Conservation (phyloP, 1,284 basidiomycete genomes). For the Cutaneotrichosporon mucoides region DNA sequence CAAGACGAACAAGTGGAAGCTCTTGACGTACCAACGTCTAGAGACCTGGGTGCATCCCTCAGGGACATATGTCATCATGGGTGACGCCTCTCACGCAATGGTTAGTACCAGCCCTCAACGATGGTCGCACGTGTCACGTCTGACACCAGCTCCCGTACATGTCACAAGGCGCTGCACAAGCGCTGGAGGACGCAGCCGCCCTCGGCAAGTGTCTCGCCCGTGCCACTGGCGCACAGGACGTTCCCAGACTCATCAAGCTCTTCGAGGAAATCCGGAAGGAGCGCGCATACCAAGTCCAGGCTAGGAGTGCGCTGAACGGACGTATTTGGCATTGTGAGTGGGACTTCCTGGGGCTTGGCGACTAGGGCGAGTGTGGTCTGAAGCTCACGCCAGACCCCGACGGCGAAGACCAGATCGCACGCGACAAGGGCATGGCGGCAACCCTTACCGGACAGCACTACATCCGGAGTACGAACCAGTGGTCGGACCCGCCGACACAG, state of each 20-base stretch:
- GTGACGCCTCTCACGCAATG: slow-evolving; percentile 17
- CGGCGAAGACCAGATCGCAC: slow-evolving; percentile 7
- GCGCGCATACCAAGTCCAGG: slow-evolving; percentile 13
- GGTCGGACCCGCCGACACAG: slow-evolving; percentile 16
- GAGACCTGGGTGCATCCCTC: slow-evolving; percentile 8
- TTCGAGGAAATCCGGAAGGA: slow-evolving; percentile 9
- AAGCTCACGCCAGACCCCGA: slow-evolving; percentile 6
- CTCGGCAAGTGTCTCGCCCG: slow-evolving; percentile 15
- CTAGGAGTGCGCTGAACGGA: slow-evolving; percentile 14
- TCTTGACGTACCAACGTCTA: slow-evolving; percentile 12
- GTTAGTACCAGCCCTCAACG: neutral
- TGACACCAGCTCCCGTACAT: slow-evolving; percentile 18
- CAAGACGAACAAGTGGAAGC: slow-evolving; percentile 16
- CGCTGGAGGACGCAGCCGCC: slow-evolving; percentile 18
- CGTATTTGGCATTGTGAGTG: slow-evolving; percentile 15
- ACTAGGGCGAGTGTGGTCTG: neutral
- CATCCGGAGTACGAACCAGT: slow-evolving; percentile 17
- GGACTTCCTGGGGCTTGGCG: no score
- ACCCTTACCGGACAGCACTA: slow-evolving; percentile 10
- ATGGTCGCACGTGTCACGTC: no score
- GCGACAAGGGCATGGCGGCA: slow-evolving; percentile 16
- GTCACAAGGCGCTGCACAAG: slow-evolving; percentile 18
- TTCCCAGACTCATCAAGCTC: slow-evolving; percentile 1
- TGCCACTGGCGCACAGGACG: neutral
- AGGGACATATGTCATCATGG: slow-evolving; percentile 13